phyloP scores from a whole-genome alignment of 2,329 filamentous ascomycete genomes.

The Beauveria sp. region DNA sequence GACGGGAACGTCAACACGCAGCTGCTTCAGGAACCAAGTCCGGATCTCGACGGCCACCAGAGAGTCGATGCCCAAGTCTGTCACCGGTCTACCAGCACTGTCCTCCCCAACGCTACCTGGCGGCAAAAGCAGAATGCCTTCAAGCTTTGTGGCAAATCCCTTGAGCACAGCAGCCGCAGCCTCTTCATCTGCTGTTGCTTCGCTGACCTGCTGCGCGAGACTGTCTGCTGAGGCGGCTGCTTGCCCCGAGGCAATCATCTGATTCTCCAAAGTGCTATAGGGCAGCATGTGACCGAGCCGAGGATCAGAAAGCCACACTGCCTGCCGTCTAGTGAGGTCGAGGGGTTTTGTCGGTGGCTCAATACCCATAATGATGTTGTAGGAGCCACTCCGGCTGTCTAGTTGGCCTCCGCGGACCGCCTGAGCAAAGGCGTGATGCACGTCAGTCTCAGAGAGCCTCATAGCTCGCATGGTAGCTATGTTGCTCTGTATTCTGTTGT shows the following conservation, averaged over 20 bases:
- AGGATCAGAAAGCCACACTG: not conserved
- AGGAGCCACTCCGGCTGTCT: not conserved
- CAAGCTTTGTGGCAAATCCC: not conserved
- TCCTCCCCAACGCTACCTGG: not conserved
- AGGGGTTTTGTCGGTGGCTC: constrained; percentile 11
- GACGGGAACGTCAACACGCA: constrained; percentile 36
- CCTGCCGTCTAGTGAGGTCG: not conserved
- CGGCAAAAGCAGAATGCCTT: not conserved
- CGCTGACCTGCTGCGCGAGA: not conserved
- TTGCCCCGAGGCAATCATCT: not conserved
- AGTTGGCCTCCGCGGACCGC: not conserved
- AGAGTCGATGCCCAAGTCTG: constrained; percentile 23
- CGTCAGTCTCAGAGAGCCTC: constrained; percentile 21
- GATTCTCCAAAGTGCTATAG: not conserved
- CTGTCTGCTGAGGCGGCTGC: not conserved
- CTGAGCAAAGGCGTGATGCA: constrained; percentile 20
- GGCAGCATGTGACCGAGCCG: not conserved
- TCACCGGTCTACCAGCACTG: not conserved
- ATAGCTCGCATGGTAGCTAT: constrained; percentile 2
- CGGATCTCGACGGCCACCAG: constrained; percentile 30
- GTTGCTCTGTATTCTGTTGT: not conserved
- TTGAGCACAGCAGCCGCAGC: not conserved
- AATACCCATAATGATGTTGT: constrained; percentile 15
- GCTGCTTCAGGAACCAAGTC: constrained; percentile 39
- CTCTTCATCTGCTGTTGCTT: not conserved